Percentiles rank a stretch among this genome's conserved stretches.
Evolutionary conservation across 2,329 filamentous ascomycete species (phyloP).

Genomic region (Ascochyta clinopodiicola): DNA sequence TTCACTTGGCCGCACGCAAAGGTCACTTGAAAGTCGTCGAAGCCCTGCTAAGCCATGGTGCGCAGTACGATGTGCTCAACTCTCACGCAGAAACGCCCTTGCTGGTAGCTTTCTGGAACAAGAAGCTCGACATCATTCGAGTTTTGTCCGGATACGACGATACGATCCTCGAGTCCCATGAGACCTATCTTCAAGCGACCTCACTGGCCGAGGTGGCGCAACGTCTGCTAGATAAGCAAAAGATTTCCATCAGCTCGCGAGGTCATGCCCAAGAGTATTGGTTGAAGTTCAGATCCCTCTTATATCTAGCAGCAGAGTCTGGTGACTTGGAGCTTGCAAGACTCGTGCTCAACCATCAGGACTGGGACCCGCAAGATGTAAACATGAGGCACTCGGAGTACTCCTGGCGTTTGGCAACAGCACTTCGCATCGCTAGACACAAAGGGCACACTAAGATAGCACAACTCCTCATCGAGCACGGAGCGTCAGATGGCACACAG

Average conservation of each 20-base stretch:
- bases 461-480: neutral
- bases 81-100: neutral
- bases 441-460: neutral
- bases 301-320: neutral
- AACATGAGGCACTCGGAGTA: neutral
- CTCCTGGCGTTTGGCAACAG: neutral
- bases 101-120: neutral
- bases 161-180: neutral
- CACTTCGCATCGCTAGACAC: neutral
- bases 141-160: neutral
- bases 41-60: neutral
- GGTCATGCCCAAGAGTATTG: neutral
- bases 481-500: neutral
- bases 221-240: neutral
- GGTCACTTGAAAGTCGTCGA: neutral
- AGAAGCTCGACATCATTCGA: neutral
- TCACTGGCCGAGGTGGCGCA: neutral
- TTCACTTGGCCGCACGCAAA: neutral
- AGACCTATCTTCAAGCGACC: neutral
- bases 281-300: neutral
- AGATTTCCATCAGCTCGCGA: neutral
- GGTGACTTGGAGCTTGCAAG: neutral
- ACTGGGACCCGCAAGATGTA: neutral
- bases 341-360: neutral
- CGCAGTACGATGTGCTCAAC: neutral